Evolutionary conservation across 129 eudicot genomes (phyloP).

Genomic region (Daucus carota): DH1_v3.0 NC_030385.2:1052501-1053000

Average conservation of each 20-base stretch:
- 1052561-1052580: conserved; percentile 4
- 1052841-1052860: conserved; percentile 27
- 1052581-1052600: conserved; percentile 9
- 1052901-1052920: background rate
- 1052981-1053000: background rate
- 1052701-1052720: background rate
- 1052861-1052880: conserved; percentile 26
- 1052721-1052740: conserved; percentile 20
- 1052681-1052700: background rate
- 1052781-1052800: conserved; percentile 10
- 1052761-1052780: background rate
- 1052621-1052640: conserved; percentile 17
- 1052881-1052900: conserved; percentile 47
- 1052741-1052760: conserved; percentile 26
- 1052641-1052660: conserved; percentile 11
- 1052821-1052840: conserved; percentile 29
- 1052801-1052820: conserved; percentile 26
- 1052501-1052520: background rate
- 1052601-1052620: conserved; percentile 14
- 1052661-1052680: background rate
- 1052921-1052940: background rate
- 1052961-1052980: background rate
- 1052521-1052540: background rate
- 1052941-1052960: background rate
- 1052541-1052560: background rate